A percentile compares a stretch with the other conserved stretches of the same genome.
Evolutionary conservation across 257 asterid species (phyloP).

Genomic region (Marsdenia floribunda): DNA sequence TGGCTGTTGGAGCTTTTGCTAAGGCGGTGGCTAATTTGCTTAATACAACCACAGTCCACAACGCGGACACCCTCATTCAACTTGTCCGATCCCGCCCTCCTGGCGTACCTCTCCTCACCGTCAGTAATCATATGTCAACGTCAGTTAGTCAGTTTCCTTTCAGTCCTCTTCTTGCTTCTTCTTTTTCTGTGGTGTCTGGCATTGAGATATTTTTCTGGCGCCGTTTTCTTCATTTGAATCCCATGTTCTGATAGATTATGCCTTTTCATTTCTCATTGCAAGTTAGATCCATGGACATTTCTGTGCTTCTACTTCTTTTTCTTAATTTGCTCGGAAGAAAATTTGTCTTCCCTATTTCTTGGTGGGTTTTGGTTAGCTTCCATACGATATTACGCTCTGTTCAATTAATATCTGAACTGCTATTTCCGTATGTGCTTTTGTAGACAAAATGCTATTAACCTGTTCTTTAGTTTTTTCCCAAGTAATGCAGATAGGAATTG

Average conservation of each 20-base stretch:
- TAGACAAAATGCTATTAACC: neutral
- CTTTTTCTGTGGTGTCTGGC: neutral
- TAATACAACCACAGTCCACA: slow-evolving; percentile 71
- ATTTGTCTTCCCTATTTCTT: neutral
- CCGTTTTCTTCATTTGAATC: neutral
- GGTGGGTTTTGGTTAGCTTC: neutral
- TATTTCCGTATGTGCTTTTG: neutral
- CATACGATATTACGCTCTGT: neutral
- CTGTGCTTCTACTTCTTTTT: neutral
- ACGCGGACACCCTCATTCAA: slow-evolving; percentile 70
- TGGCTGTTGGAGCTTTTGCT: slow-evolving; percentile 74
- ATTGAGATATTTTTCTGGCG: neutral
- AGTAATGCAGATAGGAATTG: neutral
- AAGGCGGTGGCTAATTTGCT: slow-evolving; percentile 72
- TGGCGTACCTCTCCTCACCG: slow-evolving; percentile 87
- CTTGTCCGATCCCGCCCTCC: slow-evolving; percentile 82
- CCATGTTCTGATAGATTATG: neutral
- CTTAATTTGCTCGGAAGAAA: neutral
- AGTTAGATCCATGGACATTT: neutral
- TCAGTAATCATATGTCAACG: slow-evolving; percentile 99
- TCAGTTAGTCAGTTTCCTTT: slow-evolving; percentile 38
- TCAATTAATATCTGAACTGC: neutral
- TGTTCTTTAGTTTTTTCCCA: neutral
- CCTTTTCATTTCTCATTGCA: neutral
- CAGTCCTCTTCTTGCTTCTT: slow-evolving; percentile 15